Base-by-base conservation (phyloP, 805 yeast genomes). In the Metschnikowia chrysomelidarum region DNA sequence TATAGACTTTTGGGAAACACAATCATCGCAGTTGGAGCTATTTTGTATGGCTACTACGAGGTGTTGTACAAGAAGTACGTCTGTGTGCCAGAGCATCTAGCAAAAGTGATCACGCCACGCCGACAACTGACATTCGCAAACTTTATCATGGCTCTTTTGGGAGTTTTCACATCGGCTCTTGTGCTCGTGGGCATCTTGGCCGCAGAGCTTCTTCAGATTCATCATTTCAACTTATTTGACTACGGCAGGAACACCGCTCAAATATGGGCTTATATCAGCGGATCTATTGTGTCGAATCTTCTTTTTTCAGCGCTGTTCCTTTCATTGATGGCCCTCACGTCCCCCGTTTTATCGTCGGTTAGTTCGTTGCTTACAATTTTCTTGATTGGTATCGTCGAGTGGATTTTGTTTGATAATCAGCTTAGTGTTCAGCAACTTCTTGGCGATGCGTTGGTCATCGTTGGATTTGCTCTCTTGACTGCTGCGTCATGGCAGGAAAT, bases 61-160 rank as follows among this genome's bases (percentile, higher is more conserved):
- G 95, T 87, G 4, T 61, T 85, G 16, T 87, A 87, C 67, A 87
- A 87, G 62, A 76, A 76, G 46, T 65, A 72, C 44, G 72, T 80
- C 10, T 86, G 96, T 56, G 85, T 91, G 8, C 89, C 94, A 0
- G 63, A 70, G 2, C 76, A 75, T 39, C 59, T 64, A 37, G 38
- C 68, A 13, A 61, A 54, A 38, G 47, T 62, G 12, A 66, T 67
- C 34, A 68, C 73, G 11, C 72, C 73, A 19, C 71, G 81, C 47
- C 72, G 87, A 48, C 89, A 87, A 50, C 81, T 87, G 39, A 75
- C 87, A 2, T 87, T 87, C 59, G 85, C 95, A 12, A 84, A 82
- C 53, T 81, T 82, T 33, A 69, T 81, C 18, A 88, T 86, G 69
- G 75, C 82, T 0, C 48, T 75, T 17, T 67, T 87, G 34, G 95